Base-by-base conservation (phyloP, 2,329 filamentous ascomycete genomes). In the Neodidymelliopsis sp. region DNA sequence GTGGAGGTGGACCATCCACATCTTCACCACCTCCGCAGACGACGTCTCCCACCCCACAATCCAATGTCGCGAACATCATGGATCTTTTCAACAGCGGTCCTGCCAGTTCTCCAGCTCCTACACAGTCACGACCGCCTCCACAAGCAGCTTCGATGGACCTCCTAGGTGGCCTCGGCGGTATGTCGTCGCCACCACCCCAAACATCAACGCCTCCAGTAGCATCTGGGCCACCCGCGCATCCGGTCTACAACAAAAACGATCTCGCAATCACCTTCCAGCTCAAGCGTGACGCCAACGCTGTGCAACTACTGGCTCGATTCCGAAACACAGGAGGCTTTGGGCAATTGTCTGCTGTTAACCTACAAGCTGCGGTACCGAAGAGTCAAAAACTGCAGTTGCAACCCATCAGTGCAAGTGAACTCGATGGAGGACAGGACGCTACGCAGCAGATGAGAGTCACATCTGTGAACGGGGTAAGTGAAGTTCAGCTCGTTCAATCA, bases 361-460 rank as follows among this genome's bases (percentile, higher is more conserved):
- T 99, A 58, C 94, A 99, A 73, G 94, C 93, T 31, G 94, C 94
- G 1, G 94, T 99, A 43, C 94, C 94, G 7, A 99, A 97, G 76
- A 91, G 89, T 33, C 94, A 99, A 75, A 96, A 94, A 72, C 76
- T 99, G 65, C 91, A 97, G 70, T 77, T 99, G 58, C 88, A 95
- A 71, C 90, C 88, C 49, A 96, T 99, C 59, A 96, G 90, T 59
- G 90, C 84, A 57, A 77, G 86, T 4, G 90, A 95, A 23, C 71
- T 99, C 31, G 84, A 79, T 10, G 84, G 86, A 6, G 90, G 90
- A 11, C 84, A 87, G 30, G 91, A 96, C 69, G 93, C 91, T 12
- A 91, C 88, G 53, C 94, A 97, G 76, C 82, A 86, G 65, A 96
- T 99, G 90, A 88, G 90, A 67, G 85, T 99, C 53, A 84, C 84